Evolutionary conservation across 306 rosid genomes (phyloP), one percentile per base, ranked within the genome.

Genomic region (Crataegus laevigata): DNA sequence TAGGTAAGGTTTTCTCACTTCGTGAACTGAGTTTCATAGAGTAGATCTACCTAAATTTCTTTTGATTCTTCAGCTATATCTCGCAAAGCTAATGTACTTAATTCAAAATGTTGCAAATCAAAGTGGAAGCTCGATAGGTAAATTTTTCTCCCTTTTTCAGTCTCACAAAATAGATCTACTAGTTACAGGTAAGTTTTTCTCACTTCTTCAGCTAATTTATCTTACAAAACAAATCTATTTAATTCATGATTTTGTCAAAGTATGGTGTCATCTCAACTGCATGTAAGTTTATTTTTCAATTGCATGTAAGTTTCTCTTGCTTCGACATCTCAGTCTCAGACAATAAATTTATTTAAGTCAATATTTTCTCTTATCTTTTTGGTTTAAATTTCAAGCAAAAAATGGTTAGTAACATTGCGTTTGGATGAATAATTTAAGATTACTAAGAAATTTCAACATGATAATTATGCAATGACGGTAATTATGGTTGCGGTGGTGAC

Each of bases 401-500:
- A 55, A 67, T 82, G 85, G 88, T 67, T 65, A 83, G 81, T 68
- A 50, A 36, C 10, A 7, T 0, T 36, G 2, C 40, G 0, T 36
- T 36, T 7, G 9, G 40, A 36, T 36, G 40, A 36, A 36, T 36
- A 36, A 7, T 36, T 36, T 36, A 6, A 36, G 2, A 36, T 7
- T 7, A 36, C 2, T 36, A 36, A 36, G 10, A 36, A 36, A 36
- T 36, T 34, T 0, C 10, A 36, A 7, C 40, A 36, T 7, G 40
- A 36, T 36, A 0, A 36, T 36, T 36, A 36, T 36, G 10, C 1
- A 9, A 2, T 36, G 40, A 2, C 0, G 38, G 0, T 34, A 2
- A 34, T 34, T 34, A 34, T 6, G 2, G 2, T 34, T 6, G 38
- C 2, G 9, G 2, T 34, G 38, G 38, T 34, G 40, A 36, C 9